Evolutionary conservation across 2,329 filamentous ascomycete species (phyloP).

Genomic region (Alternaria sp.): DNA sequence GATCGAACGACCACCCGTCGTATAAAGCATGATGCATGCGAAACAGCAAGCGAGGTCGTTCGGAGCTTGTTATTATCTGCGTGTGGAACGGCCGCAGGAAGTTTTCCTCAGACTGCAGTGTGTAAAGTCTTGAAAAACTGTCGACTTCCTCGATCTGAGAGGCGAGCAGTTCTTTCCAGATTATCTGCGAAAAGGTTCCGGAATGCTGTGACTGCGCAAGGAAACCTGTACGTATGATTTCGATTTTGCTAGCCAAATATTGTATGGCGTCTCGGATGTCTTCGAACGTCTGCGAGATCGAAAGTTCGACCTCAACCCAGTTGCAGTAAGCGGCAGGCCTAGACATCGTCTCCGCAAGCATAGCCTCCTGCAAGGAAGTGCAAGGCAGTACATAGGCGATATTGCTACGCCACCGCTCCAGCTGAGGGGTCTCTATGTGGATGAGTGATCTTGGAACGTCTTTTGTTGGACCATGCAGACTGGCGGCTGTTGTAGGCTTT

Average conservation of each 20-base stretch:
- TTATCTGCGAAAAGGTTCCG: slow-evolving; percentile 67
- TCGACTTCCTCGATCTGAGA: slow-evolving; percentile 58
- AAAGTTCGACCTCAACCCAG: slow-evolving; percentile 72
- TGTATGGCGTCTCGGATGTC: slow-evolving; percentile 53
- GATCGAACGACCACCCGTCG: slow-evolving; percentile 91
- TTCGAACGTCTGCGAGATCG: slow-evolving; percentile 39
- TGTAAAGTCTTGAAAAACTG: slow-evolving; percentile 53
- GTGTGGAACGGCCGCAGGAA: slow-evolving; percentile 69
- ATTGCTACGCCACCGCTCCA: slow-evolving; percentile 16
- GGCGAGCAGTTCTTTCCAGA: slow-evolving; percentile 65
- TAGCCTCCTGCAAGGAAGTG: slow-evolving; percentile 78
- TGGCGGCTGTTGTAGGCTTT: not conserved
- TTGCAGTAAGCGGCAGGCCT: slow-evolving; percentile 77
- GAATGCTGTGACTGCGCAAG: slow-evolving; percentile 52
- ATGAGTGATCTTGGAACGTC: not conserved
- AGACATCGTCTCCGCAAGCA: slow-evolving; percentile 77
- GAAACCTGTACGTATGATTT: slow-evolving; percentile 80
- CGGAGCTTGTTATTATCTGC: slow-evolving; percentile 57
- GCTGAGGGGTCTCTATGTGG: slow-evolving; percentile 16
- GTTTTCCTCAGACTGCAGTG: slow-evolving; percentile 47
- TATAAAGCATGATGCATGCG: slow-evolving; percentile 85
- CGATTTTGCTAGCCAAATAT: slow-evolving; percentile 58
- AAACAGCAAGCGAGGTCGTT: slow-evolving; percentile 49
- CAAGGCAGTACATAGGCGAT: slow-evolving; percentile 63
- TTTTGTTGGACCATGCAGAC: not conserved